Percentiles rank a stretch among this genome's conserved stretches.
Evolutionary conservation across 495 filamentous ascomycete species (phyloP).

Genomic region (Daldinia caldariorum): DNA sequence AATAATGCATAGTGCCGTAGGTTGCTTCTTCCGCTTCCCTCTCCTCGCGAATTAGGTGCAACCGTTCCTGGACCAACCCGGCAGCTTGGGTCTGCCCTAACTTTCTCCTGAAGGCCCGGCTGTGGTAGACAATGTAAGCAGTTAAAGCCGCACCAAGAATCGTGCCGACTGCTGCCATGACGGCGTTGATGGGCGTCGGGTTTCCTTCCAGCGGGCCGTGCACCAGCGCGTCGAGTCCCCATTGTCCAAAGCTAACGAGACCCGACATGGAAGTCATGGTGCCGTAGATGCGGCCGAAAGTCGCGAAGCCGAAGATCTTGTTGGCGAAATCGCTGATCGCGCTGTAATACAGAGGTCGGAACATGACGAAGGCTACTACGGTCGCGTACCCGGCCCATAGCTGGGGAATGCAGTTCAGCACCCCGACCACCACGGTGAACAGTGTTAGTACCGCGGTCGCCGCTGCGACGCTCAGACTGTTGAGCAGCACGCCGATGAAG

Average conservation of each 20-base stretch:
- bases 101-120: slow-evolving; percentile 25
- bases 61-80: slow-evolving; percentile 26
- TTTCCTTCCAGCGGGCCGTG: slow-evolving; percentile 55
- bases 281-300: slow-evolving; percentile 66
- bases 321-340: slow-evolving; percentile 66
- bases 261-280: slow-evolving; percentile 63
- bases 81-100: slow-evolving; percentile 14
- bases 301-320: slow-evolving; percentile 66
- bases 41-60: slow-evolving; percentile 37
- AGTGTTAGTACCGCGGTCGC: slow-evolving; percentile 54
- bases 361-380: slow-evolving; percentile 46
- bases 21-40: slow-evolving; percentile 27
- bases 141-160: slow-evolving; percentile 37
- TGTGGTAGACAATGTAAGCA: slow-evolving; percentile 32
- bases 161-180: slow-evolving; percentile 46
- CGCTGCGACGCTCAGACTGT: slow-evolving; percentile 60
- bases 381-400: slow-evolving; percentile 48
- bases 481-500: slow-evolving; percentile 61
- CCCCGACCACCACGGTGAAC: slow-evolving; percentile 56
- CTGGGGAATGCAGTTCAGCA: slow-evolving; percentile 51
- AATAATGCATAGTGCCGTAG: slow-evolving; percentile 23
- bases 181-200: slow-evolving; percentile 59
- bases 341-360: slow-evolving; percentile 59
- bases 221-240: slow-evolving; percentile 60
- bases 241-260: slow-evolving; percentile 61